Percentiles rank a stretch among this genome's conserved stretches.
Conservation (phyloP, 2,329 filamentous ascomycete species). For the Cercospora canescens region DNA sequence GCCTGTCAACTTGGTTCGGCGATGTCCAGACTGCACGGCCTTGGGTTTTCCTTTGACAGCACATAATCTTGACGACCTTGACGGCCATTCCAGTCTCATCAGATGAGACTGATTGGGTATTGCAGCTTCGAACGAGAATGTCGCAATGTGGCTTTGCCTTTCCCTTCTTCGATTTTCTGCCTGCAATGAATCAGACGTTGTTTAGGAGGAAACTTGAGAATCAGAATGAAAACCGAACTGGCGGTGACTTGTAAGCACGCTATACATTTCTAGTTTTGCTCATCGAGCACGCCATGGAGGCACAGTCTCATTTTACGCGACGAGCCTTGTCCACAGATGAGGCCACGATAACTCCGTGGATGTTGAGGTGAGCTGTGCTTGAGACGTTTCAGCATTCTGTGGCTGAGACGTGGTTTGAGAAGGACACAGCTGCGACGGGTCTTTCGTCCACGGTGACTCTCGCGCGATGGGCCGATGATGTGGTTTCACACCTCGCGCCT, state of each 20-base stretch:
- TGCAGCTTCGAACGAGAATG: neutral
- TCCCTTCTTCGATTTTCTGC: neutral
- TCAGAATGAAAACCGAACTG: neutral
- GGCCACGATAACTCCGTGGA: neutral
- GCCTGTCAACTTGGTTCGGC: neutral
- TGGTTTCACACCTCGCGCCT: neutral
- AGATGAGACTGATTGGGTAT: neutral
- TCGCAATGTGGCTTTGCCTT: neutral
- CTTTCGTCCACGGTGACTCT: neutral
- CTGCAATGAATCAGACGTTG: neutral
- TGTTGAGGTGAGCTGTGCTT: neutral
- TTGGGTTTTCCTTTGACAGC: neutral
- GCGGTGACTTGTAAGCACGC: neutral
- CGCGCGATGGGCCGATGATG: neutral
- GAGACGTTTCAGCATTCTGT: neutral
- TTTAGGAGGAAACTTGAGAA: neutral
- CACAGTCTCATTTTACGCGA: neutral
- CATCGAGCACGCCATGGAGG: slow-evolving; percentile 5
- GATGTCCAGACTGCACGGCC: neutral
- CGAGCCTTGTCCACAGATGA: neutral
- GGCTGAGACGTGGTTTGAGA: neutral
- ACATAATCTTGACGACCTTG: neutral
- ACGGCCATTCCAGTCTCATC: neutral
- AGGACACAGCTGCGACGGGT: neutral
- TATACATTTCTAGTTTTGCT: slow-evolving; percentile 4